A percentile compares a stretch with the other conserved stretches of the same genome.
Conservation (phyloP, 140 eudicot species). For the Senecio squalidus region DNA sequence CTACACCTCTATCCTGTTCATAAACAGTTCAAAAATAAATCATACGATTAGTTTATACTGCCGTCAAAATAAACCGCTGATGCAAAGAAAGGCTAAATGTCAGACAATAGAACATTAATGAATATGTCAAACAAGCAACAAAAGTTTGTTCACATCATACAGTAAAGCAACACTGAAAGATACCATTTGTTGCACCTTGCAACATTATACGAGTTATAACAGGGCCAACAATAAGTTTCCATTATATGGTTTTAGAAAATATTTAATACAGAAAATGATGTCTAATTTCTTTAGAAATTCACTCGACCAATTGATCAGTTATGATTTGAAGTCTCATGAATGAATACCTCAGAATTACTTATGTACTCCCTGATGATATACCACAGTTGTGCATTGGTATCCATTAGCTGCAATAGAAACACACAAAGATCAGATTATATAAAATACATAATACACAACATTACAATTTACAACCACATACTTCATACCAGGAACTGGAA, state of each 20-base stretch:
- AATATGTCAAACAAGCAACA: background rate
- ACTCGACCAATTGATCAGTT: background rate
- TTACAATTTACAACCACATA: background rate
- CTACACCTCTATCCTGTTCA: constrained; percentile 80
- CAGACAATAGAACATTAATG: background rate
- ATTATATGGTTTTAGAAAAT: background rate
- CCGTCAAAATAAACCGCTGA: too few relatives aligned
- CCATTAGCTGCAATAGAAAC: constrained; percentile 69
- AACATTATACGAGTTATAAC: background rate
- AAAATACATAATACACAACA: background rate
- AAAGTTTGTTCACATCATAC: background rate
- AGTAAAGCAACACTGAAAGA: background rate
- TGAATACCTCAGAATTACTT: constrained; percentile 75
- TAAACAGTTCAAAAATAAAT: constrained; percentile 12
- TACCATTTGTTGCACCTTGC: background rate
- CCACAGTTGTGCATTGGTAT: constrained; percentile 98
- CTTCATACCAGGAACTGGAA: constrained; percentile 89
- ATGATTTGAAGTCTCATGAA: constrained; percentile 4
- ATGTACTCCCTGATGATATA: constrained; percentile 93
- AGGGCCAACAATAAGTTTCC: background rate
- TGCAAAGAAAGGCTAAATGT: background rate
- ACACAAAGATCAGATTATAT: constrained; percentile 17
- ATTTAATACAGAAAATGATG: background rate
- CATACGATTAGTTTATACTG: background rate
- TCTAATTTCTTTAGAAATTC: constrained; percentile 1